A percentile compares a stretch with the other conserved stretches of the same genome.
Evolutionary conservation across 495 filamentous ascomycete genomes (phyloP).

Genomic region (Lophium mytilinum): DNA sequence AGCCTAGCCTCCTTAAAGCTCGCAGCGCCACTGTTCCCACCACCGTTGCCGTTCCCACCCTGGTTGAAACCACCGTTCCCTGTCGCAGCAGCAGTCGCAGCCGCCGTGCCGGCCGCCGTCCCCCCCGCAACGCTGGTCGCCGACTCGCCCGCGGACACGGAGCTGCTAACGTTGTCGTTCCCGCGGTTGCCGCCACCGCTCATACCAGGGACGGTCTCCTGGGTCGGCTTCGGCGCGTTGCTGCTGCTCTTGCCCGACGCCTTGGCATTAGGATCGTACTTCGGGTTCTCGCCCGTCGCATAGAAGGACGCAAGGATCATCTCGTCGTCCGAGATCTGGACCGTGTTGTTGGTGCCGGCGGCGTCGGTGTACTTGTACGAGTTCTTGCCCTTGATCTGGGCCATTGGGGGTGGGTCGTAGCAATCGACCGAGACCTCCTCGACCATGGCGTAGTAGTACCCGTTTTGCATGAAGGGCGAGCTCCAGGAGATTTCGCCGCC

Average conservation of each 20-base stretch:
- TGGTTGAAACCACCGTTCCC: background rate
- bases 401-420: slow-evolving; percentile 63
- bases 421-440: slow-evolving; percentile 72
- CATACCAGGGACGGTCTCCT: slow-evolving; percentile 33
- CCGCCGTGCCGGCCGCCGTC: background rate
- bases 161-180: slow-evolving; percentile 10
- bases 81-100: background rate
- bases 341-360: slow-evolving; percentile 61
- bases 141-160: background rate
- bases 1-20: background rate
- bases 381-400: slow-evolving; percentile 49
- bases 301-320: slow-evolving; percentile 74
- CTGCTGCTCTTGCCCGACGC: slow-evolving; percentile 10
- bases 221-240: slow-evolving; percentile 6
- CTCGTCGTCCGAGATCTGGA: slow-evolving; percentile 63
- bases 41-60: background rate
- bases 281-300: slow-evolving; percentile 53
- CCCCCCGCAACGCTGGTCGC: background rate
- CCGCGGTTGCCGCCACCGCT: slow-evolving; percentile 27
- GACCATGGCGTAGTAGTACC: slow-evolving; percentile 84
- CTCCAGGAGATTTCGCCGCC: slow-evolving; percentile 88
- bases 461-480: slow-evolving; percentile 67
- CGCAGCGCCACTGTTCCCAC: background rate
- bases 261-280: slow-evolving; percentile 20
- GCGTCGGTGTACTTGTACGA: slow-evolving; percentile 69